phyloP scores from a whole-genome alignment of 441 rosid species.

The Brassica hybrid region DNA sequence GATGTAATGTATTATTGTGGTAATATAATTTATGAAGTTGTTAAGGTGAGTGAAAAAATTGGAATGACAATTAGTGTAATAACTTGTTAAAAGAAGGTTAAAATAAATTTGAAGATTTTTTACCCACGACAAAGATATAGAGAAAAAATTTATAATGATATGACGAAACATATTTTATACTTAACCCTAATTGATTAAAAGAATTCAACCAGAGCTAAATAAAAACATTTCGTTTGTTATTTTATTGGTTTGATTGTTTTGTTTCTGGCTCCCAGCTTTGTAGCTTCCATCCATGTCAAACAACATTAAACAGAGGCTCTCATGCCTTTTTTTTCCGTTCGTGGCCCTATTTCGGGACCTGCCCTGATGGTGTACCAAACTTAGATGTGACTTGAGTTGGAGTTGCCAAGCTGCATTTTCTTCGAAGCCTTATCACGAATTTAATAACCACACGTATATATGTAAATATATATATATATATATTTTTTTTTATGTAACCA shows the following conservation, averaged over 20 bases:
- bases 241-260: not conserved
- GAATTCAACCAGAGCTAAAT: too few species aligned
- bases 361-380: not conserved
- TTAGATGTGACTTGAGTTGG: constrained; percentile 1
- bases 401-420: constrained; percentile 5
- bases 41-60: too few species aligned
- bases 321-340: not conserved
- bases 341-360: not conserved
- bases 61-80: too few species aligned
- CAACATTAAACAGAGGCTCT: not conserved
- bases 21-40: too few species aligned
- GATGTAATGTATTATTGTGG: too few species aligned
- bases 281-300: not conserved
- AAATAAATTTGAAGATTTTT: too few species aligned
- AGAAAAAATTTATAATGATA: too few species aligned
- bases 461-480: not conserved
- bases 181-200: too few species aligned
- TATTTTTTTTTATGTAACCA: not conserved
- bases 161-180: too few species aligned
- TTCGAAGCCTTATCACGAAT: not conserved
- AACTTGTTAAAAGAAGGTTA: too few species aligned
- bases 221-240: not conserved
- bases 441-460: not conserved
- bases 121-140: too few species aligned
- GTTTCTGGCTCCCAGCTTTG: not conserved